Evolutionary conservation across 2,329 filamentous ascomycete genomes (phyloP).

Genomic region (Xylogone sp.): DNA sequence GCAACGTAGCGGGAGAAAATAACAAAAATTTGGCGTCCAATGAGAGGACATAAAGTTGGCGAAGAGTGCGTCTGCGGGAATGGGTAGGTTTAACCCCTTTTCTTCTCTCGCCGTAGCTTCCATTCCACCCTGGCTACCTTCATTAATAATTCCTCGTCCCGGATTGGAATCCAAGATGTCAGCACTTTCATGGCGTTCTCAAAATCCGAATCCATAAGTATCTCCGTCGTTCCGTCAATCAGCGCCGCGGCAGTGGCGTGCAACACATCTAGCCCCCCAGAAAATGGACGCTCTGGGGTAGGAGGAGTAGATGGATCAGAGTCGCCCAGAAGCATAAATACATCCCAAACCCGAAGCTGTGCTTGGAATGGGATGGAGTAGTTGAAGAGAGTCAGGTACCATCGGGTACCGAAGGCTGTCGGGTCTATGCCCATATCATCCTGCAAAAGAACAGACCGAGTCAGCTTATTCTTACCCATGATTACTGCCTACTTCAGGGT

Average conservation of each 20-base stretch:
- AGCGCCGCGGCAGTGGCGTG: conserved; percentile 88
- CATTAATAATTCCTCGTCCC: conserved; percentile 92
- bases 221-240: conserved; percentile 84
- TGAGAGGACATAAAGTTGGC: background rate
- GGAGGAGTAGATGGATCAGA: conserved; percentile 39
- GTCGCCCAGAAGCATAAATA: conserved; percentile 92
- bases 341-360: conserved; percentile 94
- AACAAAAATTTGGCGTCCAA: no score
- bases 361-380: conserved; percentile 92
- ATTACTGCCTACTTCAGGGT: background rate
- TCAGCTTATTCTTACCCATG: background rate
- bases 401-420: conserved; percentile 92
- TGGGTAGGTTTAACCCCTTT: background rate
- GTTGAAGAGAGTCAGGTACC: conserved; percentile 98
- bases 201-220: conserved; percentile 89
- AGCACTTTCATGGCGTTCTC: conserved; percentile 97
- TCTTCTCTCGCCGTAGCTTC: conserved; percentile 56
- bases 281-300: conserved; percentile 37
- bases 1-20: background rate
- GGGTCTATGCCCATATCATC: conserved; percentile 75
- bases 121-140: conserved; percentile 84
- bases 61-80: background rate
- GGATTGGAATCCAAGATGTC: conserved; percentile 89
- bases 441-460: conserved; percentile 36
- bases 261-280: conserved; percentile 75